phyloP scores from a whole-genome alignment of 2,329 filamentous ascomycete genomes.

The Aspergillus ochraceus region DNA sequence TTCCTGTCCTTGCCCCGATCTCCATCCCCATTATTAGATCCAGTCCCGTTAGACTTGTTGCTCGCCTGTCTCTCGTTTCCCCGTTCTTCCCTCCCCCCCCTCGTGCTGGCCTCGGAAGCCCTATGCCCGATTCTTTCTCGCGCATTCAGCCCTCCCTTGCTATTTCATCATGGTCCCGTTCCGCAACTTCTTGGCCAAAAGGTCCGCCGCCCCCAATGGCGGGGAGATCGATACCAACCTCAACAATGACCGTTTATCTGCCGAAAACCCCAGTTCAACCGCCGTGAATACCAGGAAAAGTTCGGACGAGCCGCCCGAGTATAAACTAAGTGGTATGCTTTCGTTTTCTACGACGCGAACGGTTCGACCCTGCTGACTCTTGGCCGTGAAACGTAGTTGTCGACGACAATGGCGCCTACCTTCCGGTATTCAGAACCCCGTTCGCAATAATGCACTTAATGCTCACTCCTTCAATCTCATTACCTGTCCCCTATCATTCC shows the following conservation, averaged over 20 bases:
- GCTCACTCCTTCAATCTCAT: too few species aligned
- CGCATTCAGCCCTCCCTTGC: not conserved
- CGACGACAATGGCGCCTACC: slow-evolving; percentile 91
- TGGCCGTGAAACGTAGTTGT: slow-evolving; percentile 63
- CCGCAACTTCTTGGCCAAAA: slow-evolving; percentile 70
- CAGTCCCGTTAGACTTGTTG: not conserved
- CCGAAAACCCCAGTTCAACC: slow-evolving; percentile 45
- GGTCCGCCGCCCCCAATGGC: slow-evolving; percentile 48
- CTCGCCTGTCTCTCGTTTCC: too few species aligned
- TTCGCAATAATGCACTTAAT: not conserved
- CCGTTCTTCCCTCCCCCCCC: too few species aligned
- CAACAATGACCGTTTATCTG: slow-evolving; percentile 54
- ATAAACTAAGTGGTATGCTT: slow-evolving; percentile 74
- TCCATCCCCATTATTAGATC: not conserved
- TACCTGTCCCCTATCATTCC: not conserved
- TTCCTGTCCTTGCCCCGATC: not conserved
- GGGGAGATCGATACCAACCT: slow-evolving; percentile 45
- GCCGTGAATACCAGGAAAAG: slow-evolving; percentile 61
- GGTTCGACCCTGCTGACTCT: slow-evolving; percentile 21
- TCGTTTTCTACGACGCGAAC: not conserved
- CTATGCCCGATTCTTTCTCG: not conserved
- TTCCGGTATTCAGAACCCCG: slow-evolving; percentile 64
- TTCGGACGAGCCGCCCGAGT: slow-evolving; percentile 67
- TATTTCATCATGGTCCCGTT: slow-evolving; percentile 45
- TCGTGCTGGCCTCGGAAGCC: not conserved